phyloP scores from a whole-genome alignment of 495 filamentous ascomycete genomes.

The Daldinia vernicosa region DNA sequence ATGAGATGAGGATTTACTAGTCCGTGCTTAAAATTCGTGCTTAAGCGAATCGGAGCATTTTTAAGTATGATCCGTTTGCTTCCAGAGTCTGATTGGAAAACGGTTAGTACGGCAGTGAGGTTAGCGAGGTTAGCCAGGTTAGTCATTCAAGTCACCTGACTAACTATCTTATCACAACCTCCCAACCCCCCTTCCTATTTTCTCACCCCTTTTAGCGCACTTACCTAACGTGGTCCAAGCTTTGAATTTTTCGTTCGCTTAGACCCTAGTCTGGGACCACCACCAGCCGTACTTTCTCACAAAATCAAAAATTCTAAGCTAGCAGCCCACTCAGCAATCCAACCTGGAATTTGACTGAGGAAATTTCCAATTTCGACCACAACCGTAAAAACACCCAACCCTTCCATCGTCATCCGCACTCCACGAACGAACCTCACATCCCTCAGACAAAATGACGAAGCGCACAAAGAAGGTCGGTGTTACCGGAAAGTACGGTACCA shows the following conservation, averaged over 20 bases:
- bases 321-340: slow-evolving; percentile 19
- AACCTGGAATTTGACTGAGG: slow-evolving; percentile 29
- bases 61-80: neutral
- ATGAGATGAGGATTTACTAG: slow-evolving; percentile 13
- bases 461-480: slow-evolving; percentile 98
- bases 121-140: too few relatives aligned
- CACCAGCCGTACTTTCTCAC: slow-evolving; percentile 12
- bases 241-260: slow-evolving; percentile 27
- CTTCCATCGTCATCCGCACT: slow-evolving; percentile 45
- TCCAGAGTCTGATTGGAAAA: slow-evolving; percentile 15
- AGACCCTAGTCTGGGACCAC: slow-evolving; percentile 34
- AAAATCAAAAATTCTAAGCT: slow-evolving; percentile 31
- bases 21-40: slow-evolving; percentile 12
- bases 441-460: slow-evolving; percentile 85
- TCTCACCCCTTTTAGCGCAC: neutral
- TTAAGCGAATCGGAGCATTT: slow-evolving; percentile 37
- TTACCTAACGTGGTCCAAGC: slow-evolving; percentile 20
- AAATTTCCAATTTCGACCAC: slow-evolving; percentile 28
- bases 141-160: slow-evolving; percentile 29
- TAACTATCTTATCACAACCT: neutral
- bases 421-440: slow-evolving; percentile 49
- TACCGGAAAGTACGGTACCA: slow-evolving; percentile 71
- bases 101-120: neutral
- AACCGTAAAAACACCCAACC: slow-evolving; percentile 26
- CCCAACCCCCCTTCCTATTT: neutral